phyloP scores from a whole-genome alignment of 129 eudicot species.

The Scalesia atractyloides region DNA sequence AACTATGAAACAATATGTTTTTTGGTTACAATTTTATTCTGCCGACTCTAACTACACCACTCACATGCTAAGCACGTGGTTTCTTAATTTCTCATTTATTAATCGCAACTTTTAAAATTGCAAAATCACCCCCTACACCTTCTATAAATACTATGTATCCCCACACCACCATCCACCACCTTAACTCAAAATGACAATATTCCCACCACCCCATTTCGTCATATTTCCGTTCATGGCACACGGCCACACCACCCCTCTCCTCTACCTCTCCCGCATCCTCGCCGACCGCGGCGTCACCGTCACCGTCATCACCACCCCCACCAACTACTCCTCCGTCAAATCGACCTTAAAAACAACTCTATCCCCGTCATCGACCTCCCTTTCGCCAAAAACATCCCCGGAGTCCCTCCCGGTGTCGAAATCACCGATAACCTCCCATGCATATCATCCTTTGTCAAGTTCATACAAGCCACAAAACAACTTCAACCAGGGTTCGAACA shows the following conservation, averaged over 20 bases:
- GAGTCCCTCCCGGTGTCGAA: constrained; percentile 45
- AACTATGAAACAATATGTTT: too few relatives aligned
- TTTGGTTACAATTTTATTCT: too few relatives aligned
- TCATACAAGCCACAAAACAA: constrained; percentile 34
- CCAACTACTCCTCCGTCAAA: constrained; percentile 42
- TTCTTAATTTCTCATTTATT: neutral
- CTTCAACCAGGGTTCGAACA: constrained; percentile 53
- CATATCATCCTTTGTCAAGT: constrained; percentile 39
- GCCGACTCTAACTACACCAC: neutral
- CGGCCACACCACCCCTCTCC: constrained; percentile 79
- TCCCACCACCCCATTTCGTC: constrained; percentile 45
- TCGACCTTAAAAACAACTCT: constrained; percentile 27
- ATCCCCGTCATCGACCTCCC: constrained; percentile 45
- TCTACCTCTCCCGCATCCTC: constrained; percentile 65
- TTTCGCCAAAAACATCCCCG: constrained; percentile 33
- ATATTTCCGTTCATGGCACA: constrained; percentile 77
- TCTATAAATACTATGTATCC: constrained; percentile 7
- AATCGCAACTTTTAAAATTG: neutral
- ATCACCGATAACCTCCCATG: constrained; percentile 47
- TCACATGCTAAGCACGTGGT: neutral
- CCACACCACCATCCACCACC: neutral
- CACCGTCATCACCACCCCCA: constrained; percentile 66
- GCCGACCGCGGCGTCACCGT: constrained; percentile 44
- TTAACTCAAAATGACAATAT: constrained; percentile 6
- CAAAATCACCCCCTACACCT: neutral